Percentiles rank a stretch among this genome's conserved stretches.
These are phyloP conservation scores for Nidularia pulvinata DNA, from an alignment of 768 basidiomycete genomes.

Conservation along the genomic window DNA sequence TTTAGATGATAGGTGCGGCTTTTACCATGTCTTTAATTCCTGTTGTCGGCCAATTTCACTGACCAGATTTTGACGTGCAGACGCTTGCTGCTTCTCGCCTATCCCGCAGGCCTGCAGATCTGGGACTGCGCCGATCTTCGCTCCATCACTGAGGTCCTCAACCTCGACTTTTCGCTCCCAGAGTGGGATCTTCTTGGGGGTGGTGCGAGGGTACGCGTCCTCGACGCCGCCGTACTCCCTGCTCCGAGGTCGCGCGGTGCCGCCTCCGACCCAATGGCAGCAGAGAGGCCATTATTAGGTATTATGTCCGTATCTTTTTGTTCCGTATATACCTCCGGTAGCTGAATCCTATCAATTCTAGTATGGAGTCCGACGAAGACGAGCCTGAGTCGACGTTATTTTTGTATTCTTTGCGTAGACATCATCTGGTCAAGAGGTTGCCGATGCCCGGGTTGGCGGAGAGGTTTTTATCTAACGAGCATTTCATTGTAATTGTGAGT, in stretches of 20 bases:
- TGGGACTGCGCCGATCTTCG: slow-evolving; percentile 63
- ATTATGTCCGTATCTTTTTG: slow-evolving; percentile 32
- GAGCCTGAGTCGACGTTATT: slow-evolving; percentile 14
- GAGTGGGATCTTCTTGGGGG: slow-evolving; percentile 7
- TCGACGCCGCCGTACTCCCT: slow-evolving; percentile 40
- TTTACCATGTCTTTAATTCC: not conserved
- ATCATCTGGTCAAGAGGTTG: slow-evolving; percentile 49
- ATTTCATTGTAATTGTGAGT: slow-evolving; percentile 62
- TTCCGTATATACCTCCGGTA: too few species aligned
- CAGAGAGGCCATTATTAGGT: slow-evolving; percentile 25
- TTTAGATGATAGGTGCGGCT: slow-evolving; percentile 13
- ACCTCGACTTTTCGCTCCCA: slow-evolving; percentile 26
- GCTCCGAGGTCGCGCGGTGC: slow-evolving; percentile 9
- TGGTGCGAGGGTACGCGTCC: slow-evolving; percentile 9
- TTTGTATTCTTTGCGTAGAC: slow-evolving; percentile 30
- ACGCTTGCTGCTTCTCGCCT: slow-evolving; percentile 53
- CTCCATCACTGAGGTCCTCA: slow-evolving; percentile 44
- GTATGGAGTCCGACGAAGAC: slow-evolving; percentile 13
- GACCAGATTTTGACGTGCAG: slow-evolving; percentile 16
- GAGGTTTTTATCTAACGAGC: slow-evolving; percentile 40
- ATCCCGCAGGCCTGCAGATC: slow-evolving; percentile 51
- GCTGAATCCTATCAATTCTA: too few species aligned
- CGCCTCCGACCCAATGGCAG: slow-evolving; percentile 18
- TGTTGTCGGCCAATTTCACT: too few species aligned
- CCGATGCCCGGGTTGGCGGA: slow-evolving; percentile 36